Evolutionary conservation across 352 stramenopile genomes (phyloP).

Genomic region (Ophiocytium majus): DNA sequence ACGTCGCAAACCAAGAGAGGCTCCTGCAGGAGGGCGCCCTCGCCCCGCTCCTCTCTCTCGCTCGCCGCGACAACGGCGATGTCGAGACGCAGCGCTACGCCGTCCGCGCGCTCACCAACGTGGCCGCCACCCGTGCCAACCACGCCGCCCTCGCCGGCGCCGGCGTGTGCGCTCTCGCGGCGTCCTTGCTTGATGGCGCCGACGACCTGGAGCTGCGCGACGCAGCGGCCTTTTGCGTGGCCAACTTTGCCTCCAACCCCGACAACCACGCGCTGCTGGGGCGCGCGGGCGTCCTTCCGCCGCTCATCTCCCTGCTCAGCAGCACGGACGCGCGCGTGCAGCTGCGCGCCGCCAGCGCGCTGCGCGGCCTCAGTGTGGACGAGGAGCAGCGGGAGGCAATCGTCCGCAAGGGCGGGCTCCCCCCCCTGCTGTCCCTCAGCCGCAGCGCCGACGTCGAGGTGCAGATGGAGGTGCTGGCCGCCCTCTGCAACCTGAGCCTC

Average conservation of each 20-base stretch:
- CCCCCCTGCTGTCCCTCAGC: constrained; percentile 77
- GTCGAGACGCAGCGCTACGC: constrained; percentile 86
- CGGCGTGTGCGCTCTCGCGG: constrained; percentile 70
- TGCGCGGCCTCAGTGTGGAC: constrained; percentile 77
- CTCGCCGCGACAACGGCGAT: constrained; percentile 75
- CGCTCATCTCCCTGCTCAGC: constrained; percentile 59
- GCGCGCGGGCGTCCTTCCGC: constrained; percentile 60
- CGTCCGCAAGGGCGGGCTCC: constrained; percentile 77
- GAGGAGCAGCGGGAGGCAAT: constrained; percentile 77
- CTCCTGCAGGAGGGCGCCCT: constrained; percentile 83
- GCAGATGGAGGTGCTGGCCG: constrained; percentile 90
- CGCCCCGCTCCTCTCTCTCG: constrained; percentile 76
- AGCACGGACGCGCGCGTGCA: constrained; percentile 75
- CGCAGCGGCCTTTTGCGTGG: constrained; percentile 79
- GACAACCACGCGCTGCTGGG: constrained; percentile 83
- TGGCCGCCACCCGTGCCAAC: constrained; percentile 64
- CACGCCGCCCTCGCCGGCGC: constrained; percentile 55
- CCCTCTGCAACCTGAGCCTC: constrained; percentile 92
- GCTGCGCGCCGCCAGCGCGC: constrained; percentile 77
- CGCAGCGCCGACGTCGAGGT: constrained; percentile 87
- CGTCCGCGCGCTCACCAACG: constrained; percentile 85
- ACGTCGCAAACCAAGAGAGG: constrained; percentile 77
- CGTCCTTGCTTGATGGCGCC: constrained; percentile 64
- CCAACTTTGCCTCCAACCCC: constrained; percentile 86
- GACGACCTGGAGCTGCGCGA: constrained; percentile 82